These are phyloP conservation scores for Pythium pyrilobum DNA, from an alignment of 352 stramenopile genomes.

Conservation along the genomic window DNA sequence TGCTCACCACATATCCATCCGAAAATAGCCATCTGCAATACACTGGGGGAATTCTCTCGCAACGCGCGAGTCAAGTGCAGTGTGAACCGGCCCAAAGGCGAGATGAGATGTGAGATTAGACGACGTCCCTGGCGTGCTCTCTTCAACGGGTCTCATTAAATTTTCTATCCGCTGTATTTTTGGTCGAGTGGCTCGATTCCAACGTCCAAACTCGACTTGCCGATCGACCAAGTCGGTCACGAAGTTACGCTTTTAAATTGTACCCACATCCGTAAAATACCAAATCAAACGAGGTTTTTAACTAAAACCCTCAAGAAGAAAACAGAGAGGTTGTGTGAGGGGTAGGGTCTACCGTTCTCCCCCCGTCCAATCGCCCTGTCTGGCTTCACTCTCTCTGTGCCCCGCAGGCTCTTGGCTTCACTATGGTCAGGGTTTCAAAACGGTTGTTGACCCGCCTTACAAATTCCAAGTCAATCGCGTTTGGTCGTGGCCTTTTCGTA, in stretches of 20 bases:
- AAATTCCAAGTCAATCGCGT: neutral
- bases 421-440: neutral
- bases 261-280: constrained; percentile 12
- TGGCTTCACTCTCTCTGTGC: neutral
- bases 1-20: too few relatives aligned
- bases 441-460: constrained; percentile 2
- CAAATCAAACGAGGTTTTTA: neutral
- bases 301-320: neutral
- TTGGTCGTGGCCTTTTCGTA: neutral
- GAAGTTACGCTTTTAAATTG: neutral
- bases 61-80: too few relatives aligned
- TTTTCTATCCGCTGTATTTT: too few relatives aligned
- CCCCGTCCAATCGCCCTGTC: neutral
- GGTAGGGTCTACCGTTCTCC: constrained; percentile 1
- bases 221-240: too few relatives aligned
- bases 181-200: too few relatives aligned
- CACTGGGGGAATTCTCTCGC: too few relatives aligned
- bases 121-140: too few relatives aligned
- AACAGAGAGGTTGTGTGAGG: constrained; percentile 13
- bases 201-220: too few relatives aligned
- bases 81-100: too few relatives aligned
- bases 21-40: too few relatives aligned
- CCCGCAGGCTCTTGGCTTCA: neutral
- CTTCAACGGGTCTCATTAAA: too few relatives aligned
- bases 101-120: too few relatives aligned